A percentile compares a stretch with the other conserved stretches of the same genome.
These are phyloP conservation scores for Madurella fahalii DNA, from an alignment of 2,329 filamentous ascomycete genomes.

Conservation along the genomic window DNA sequence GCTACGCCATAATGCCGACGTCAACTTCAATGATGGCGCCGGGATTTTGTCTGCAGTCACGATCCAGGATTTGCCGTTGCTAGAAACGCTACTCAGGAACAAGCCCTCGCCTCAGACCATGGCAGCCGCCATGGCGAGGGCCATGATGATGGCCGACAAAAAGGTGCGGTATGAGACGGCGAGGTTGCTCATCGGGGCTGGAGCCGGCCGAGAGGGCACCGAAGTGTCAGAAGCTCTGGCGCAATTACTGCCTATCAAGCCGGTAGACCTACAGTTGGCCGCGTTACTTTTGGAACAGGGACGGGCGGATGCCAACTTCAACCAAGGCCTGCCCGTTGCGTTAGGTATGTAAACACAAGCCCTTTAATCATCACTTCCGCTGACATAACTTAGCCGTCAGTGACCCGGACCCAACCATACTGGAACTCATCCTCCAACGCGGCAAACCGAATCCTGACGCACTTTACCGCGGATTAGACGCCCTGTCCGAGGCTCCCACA, in stretches of 20 bases:
- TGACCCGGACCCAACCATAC: conserved; percentile 44
- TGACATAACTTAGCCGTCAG: conserved; percentile 33
- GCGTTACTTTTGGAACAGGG: conserved; percentile 47
- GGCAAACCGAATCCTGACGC: conserved; percentile 43
- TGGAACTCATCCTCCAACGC: conserved; percentile 44
- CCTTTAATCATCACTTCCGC: background rate
- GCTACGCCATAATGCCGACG: conserved; percentile 48
- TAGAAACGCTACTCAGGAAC: conserved; percentile 42
- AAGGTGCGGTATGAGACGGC: conserved; percentile 44
- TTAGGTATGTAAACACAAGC: conserved; percentile 27
- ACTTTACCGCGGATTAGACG: conserved; percentile 41
- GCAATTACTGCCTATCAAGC: conserved; percentile 39
- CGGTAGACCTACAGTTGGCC: conserved; percentile 48
- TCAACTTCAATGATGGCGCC: conserved; percentile 51
- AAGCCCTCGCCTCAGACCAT: conserved; percentile 45
- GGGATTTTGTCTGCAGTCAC: conserved; percentile 45
- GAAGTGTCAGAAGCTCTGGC: conserved; percentile 43
- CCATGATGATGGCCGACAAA: conserved; percentile 43
- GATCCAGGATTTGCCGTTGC: conserved; percentile 44
- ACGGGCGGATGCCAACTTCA: conserved; percentile 49
- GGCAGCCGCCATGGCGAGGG: conserved; percentile 44
- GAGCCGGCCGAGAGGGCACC: conserved; percentile 35
- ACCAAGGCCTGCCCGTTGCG: conserved; percentile 42
- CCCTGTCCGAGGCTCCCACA: conserved; percentile 41
- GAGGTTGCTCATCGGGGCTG: conserved; percentile 42